Evolutionary conservation across 495 filamentous ascomycete species (phyloP), one percentile per base, ranked within the genome.

Genomic region (Annulohypoxylon maeteangense): DNA sequence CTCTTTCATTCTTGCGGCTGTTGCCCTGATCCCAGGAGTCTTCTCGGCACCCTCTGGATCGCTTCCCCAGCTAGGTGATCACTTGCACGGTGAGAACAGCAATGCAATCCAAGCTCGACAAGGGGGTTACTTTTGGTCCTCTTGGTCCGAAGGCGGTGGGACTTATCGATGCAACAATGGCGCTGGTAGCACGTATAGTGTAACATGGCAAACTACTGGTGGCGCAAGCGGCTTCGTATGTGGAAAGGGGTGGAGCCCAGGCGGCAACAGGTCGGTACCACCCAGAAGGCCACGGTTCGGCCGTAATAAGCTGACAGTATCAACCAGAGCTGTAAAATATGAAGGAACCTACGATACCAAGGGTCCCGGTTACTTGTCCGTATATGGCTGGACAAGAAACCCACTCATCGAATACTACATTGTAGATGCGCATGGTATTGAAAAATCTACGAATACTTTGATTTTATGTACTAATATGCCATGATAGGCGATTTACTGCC

Each of bases 391-490:
- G 89, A 89, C 88, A n/a, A 80, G 76, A 7, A 82, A 84, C 76
- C 89, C 89, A 0, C 81, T 90, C 10, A 83, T 90, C 75, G 89
- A 91, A 63, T 90, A 90, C 81, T 91, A 90, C 79, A 86, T 91
- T 66, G 78, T 90, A 62, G 89, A 91, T 60, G 79, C 82, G 62
- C 87, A 85, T 73, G 87, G 86, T n/a, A n/a, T n/a, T n/a, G n/a
- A n/a, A n/a, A n/a, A n/a, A n/a, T n/a, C n/a, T n/a, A n/a, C n/a
- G n/a, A n/a, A n/a, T n/a, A n/a, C n/a, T n/a, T n/a, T n/a, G n/a
- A n/a, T n/a, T n/a, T n/a, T n/a, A n/a, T n/a, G n/a, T n/a, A n/a
- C n/a, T n/a, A n/a, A n/a, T n/a, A n/a, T n/a, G n/a, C n/a, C n/a
- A n/a, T n/a, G n/a, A n/a, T n/a, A n/a, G n/a, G n/a, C 27, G 82